phyloP scores from a whole-genome alignment of 2,329 filamentous ascomycete genomes.

The Fusarium penzigii region DNA sequence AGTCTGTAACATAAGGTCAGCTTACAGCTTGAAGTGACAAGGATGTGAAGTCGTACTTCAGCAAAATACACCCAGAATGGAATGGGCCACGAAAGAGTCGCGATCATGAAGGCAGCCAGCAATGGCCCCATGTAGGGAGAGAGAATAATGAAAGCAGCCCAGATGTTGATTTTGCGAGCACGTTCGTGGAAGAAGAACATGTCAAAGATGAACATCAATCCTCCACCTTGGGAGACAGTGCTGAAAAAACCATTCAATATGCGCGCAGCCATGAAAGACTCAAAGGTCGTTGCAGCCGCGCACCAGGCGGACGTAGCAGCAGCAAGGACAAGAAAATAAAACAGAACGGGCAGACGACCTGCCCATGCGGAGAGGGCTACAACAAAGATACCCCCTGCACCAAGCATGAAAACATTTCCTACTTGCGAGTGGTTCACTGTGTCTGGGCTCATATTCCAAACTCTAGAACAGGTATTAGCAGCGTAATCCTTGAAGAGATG shows the following conservation, averaged over 20 bases:
- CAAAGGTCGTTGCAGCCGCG: slow-evolving; percentile 4
- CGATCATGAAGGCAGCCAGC: slow-evolving; percentile 21
- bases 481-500: too few species aligned
- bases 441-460: slow-evolving; percentile 9
- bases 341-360: slow-evolving; percentile 16
- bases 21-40: too few species aligned
- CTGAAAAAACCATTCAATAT: slow-evolving; percentile 43
- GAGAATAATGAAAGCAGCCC: slow-evolving; percentile 44
- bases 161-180: slow-evolving; percentile 51
- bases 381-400: background rate
- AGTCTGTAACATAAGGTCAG: too few species aligned
- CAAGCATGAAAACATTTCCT: slow-evolving; percentile 21
- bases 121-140: slow-evolving; percentile 48
- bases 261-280: slow-evolving; percentile 12
- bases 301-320: slow-evolving; percentile 5
- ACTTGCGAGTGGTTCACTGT: slow-evolving; percentile 18
- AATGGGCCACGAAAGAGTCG: too few species aligned
- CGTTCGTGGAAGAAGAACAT: slow-evolving; percentile 62
- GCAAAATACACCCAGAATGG: too few species aligned
- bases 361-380: slow-evolving; percentile 3
- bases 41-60: too few species aligned
- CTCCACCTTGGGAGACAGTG: slow-evolving; percentile 45
- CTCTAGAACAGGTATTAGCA: too few species aligned
- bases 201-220: slow-evolving; percentile 56
- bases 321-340: slow-evolving; percentile 17